phyloP scores from a whole-genome alignment of 768 basidiomycete genomes.

The Cyathus striatus region DNA sequence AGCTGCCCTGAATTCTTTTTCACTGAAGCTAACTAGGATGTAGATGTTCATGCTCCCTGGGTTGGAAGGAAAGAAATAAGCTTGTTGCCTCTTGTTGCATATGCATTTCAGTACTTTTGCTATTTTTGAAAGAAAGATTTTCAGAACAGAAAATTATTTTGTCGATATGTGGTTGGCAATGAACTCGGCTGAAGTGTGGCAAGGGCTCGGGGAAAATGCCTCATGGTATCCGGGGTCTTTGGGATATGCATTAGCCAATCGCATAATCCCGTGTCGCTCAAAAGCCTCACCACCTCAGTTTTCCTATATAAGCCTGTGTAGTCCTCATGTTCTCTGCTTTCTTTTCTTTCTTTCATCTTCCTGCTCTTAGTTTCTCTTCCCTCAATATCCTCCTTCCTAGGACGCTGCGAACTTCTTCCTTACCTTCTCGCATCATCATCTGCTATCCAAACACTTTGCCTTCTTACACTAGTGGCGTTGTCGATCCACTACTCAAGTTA shows the following conservation, averaged over 20 bases:
- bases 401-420: conserved; percentile 3
- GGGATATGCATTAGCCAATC: conserved; percentile 28
- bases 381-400: background rate
- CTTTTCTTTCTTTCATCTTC: conserved; percentile 5
- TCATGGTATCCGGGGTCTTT: conserved; percentile 26
- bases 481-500: too few relatives aligned
- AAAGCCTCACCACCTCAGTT: conserved; percentile 34
- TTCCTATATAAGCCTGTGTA: conserved; percentile 15
- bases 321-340: background rate
- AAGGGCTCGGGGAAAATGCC: conserved; percentile 23
- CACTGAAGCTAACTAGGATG: background rate
- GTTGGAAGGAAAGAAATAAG: conserved; percentile 25
- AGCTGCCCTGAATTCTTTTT: background rate
- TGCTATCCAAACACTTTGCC: too few relatives aligned
- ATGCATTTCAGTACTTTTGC: too few relatives aligned
- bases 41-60: conserved; percentile 58
- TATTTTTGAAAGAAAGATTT: too few relatives aligned
- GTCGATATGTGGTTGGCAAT: conserved; percentile 1
- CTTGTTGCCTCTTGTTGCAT: too few relatives aligned
- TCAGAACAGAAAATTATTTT: conserved; percentile 8
- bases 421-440: conserved; percentile 5
- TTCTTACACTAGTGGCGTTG: too few relatives aligned
- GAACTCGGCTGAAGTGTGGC: background rate
- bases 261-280: conserved; percentile 42
- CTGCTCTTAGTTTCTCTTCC: conserved; percentile 3